These are phyloP conservation scores for Camillea tinctor DNA, from an alignment of 2,329 filamentous ascomycete genomes.

Conservation along the genomic window DNA sequence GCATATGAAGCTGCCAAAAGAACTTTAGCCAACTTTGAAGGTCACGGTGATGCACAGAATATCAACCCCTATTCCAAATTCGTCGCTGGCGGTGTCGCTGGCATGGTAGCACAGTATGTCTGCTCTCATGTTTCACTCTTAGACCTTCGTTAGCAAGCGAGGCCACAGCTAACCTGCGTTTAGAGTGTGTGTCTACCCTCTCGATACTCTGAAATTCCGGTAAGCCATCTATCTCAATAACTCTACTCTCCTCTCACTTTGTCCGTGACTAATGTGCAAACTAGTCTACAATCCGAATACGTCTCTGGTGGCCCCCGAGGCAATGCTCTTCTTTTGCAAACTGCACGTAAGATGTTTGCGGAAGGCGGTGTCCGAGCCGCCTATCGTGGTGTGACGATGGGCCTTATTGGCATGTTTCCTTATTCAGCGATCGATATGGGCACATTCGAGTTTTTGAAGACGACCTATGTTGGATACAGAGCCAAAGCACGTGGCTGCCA, in stretches of 20 bases:
- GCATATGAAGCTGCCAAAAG: conserved; percentile 95
- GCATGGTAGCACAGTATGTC: conserved; percentile 86
- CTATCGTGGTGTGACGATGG: conserved; percentile 92
- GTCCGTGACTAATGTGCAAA: conserved; percentile 34
- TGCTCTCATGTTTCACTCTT: background rate
- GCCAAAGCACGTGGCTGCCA: conserved; percentile 68
- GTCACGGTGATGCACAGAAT: conserved; percentile 75
- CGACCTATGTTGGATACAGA: conserved; percentile 66
- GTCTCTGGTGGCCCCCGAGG: conserved; percentile 82
- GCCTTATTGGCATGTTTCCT: conserved; percentile 93
- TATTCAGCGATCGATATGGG: conserved; percentile 96
- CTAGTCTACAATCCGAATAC: conserved; percentile 90
- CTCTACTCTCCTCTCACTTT: background rate
- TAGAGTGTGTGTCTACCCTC: conserved; percentile 88
- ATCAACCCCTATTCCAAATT: conserved; percentile 88
- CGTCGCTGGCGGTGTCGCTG: conserved; percentile 82
- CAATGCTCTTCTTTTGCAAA: conserved; percentile 77
- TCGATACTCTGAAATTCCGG: conserved; percentile 77
- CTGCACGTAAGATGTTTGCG: conserved; percentile 81
- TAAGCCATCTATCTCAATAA: conserved; percentile 22
- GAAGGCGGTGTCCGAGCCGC: conserved; percentile 72
- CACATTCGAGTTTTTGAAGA: conserved; percentile 92
- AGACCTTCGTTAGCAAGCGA: background rate
- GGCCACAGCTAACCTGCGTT: conserved; percentile 24
- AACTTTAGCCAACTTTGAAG: conserved; percentile 80